Percentiles rank a stretch among this genome's conserved stretches.
Evolutionary conservation across 176 grass and related monocot genomes (phyloP).

Genomic region (Triticum turgidum): DNA sequence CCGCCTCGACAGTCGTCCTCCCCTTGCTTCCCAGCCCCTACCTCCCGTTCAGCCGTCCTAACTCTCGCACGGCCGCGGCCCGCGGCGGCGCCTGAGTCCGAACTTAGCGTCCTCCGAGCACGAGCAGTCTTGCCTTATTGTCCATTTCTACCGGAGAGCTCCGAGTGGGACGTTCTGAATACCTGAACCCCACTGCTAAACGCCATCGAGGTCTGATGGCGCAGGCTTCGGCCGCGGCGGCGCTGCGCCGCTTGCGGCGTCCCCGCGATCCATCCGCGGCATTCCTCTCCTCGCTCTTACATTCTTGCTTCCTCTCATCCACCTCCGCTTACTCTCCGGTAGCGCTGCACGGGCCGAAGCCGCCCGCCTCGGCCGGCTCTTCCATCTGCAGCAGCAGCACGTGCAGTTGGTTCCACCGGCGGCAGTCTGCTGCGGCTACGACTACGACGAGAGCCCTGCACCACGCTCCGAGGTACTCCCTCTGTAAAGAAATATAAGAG

Average conservation of each 20-base stretch:
- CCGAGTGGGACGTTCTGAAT: not conserved
- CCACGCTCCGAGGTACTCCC: slow-evolving; percentile 28
- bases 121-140: not conserved
- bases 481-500: no score
- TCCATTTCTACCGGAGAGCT: not conserved
- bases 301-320: not conserved
- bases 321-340: not conserved
- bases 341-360: not conserved
- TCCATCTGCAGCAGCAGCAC: not conserved
- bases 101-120: not conserved
- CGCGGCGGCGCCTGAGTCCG: not conserved
- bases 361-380: not conserved
- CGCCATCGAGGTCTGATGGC: not conserved
- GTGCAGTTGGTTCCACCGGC: not conserved
- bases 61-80: not conserved
- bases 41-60: not conserved
- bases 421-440: not conserved
- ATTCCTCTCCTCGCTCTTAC: not conserved
- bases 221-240: slow-evolving; percentile 19
- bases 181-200: not conserved
- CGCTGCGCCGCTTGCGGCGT: slow-evolving; percentile 39
- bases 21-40: not conserved
- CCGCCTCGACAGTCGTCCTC: not conserved
- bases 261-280: not conserved
- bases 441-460: slow-evolving; percentile 16